Evolutionary conservation across 169 alveolate genomes (phyloP), one percentile per base, ranked within the genome.

Genomic region (Cryptosporidium sp.): DNA sequence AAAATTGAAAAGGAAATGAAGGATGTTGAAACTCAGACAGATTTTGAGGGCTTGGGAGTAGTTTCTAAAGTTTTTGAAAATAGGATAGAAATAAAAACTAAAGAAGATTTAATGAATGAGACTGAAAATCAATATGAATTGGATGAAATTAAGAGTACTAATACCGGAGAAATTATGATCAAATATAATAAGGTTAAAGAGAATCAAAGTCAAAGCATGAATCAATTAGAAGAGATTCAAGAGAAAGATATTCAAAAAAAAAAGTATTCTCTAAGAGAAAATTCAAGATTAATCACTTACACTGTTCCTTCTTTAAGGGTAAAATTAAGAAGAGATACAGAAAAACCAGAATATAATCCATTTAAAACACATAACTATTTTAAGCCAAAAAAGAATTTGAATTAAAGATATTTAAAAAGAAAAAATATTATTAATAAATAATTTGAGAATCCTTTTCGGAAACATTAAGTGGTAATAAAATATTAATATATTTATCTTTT

Each of bases 391-490:
- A 80, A 39, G n/a, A 65, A n/a, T 71, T 1, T 52, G n/a, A 43
- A 71, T 23, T 55, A 80, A 59, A 37, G n/a, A 48, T 37, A 55
- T 45, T 45, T n/a, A 52, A 3, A 23, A 7, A 21, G 67, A 9
- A 8, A 23, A 23, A 0, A 9, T 48, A 48, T 48, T 14, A 39
- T 65, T 65, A 80, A 52, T 80, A 80, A 61, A 80, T 80, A 43
- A 62, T 80, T 43, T 62, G 50, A 58, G 62, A 86, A 31, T 73
- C 91, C 12, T 91, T 91, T 71, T 93, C 92, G 39, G 69, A 31
- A 61, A 80, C 93, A 33, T 91, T 62, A 26, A 69, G 93, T 16
- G 95, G 95, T 41, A 91, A 84, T 55, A 93, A 71, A 33, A 92
- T 70, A 71, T 93, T 92, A 3, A 93, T 86, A 59, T 85, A 93